phyloP scores from a whole-genome alignment of 2,329 filamentous ascomycete species.

The Cladosporium sp. region DNA sequence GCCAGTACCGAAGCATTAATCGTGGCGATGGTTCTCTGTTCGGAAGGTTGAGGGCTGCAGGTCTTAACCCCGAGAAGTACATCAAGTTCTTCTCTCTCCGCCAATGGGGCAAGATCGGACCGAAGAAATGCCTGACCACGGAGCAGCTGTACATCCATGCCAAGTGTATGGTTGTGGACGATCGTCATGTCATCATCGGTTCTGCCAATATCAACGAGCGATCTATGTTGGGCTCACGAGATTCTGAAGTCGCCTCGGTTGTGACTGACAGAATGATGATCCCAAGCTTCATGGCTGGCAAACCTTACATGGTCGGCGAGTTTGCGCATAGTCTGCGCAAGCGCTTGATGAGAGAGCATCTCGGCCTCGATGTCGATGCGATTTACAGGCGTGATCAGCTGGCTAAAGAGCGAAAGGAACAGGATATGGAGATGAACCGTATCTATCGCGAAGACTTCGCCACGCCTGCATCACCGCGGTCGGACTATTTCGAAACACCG shows the following conservation, averaged over 20 bases:
- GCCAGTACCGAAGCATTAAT: slow-evolving; percentile 93
- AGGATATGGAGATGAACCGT: slow-evolving; percentile 54
- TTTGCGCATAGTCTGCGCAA: slow-evolving; percentile 92
- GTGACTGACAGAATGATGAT: slow-evolving; percentile 92
- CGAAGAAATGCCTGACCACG: slow-evolving; percentile 76
- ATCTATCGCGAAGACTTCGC: slow-evolving; percentile 29
- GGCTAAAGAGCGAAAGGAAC: slow-evolving; percentile 43
- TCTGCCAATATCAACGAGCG: slow-evolving; percentile 99
- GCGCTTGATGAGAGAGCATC: slow-evolving; percentile 91
- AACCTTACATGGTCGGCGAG: slow-evolving; percentile 82
- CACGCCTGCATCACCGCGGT: neutral
- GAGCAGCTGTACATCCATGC: slow-evolving; percentile 98
- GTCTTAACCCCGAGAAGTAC: slow-evolving; percentile 90
- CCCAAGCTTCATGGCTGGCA: slow-evolving; percentile 83
- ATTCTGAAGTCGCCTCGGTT: slow-evolving; percentile 87
- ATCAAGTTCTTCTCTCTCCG: slow-evolving; percentile 92
- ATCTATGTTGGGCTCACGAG: slow-evolving; percentile 85
- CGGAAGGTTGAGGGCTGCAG: slow-evolving; percentile 70
- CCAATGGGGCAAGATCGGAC: slow-evolving; percentile 86
- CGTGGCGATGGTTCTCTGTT: slow-evolving; percentile 91
- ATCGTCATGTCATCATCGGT: slow-evolving; percentile 87
- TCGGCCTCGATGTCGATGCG: slow-evolving; percentile 92
- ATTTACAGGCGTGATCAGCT: slow-evolving; percentile 46
- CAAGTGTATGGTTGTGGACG: slow-evolving; percentile 94
- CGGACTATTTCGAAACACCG: slow-evolving; percentile 29